Evolutionary conservation across 1,139 yeast genomes (phyloP).

Genomic region (Scheffersomyces segobiensis): DNA sequence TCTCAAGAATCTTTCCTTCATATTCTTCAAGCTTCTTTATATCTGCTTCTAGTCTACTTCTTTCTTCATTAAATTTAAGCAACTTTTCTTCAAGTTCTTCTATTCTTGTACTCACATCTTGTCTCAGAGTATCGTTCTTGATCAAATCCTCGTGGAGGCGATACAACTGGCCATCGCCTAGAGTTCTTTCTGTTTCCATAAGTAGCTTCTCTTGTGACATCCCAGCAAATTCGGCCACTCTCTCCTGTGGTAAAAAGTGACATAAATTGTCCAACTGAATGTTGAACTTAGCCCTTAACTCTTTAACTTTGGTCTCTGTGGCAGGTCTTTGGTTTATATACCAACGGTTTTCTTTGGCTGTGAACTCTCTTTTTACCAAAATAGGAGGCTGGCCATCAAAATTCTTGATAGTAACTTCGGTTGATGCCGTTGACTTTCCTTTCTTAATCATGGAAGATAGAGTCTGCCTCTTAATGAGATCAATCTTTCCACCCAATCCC

Average conservation of each 20-base stretch:
- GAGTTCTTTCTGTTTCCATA: conserved; percentile 78
- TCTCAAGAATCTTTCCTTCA: conserved; percentile 41
- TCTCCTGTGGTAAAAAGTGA: conserved; percentile 92
- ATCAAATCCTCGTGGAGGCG: conserved; percentile 60
- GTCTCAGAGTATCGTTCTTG: conserved; percentile 45
- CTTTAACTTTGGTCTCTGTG: conserved; percentile 48
- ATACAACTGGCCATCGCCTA: conserved; percentile 62
- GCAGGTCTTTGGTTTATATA: conserved; percentile 46
- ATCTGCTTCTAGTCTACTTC: conserved; percentile 33
- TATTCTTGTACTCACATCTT: conserved; percentile 25
- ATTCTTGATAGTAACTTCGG: conserved; percentile 68
- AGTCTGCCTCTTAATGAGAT: conserved; percentile 76
- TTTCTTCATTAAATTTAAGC: conserved; percentile 30
- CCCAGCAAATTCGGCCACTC: conserved; percentile 91
- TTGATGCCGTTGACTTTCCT: conserved; percentile 56
- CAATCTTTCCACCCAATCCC: conserved; percentile 83
- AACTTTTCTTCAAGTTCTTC: conserved; percentile 30
- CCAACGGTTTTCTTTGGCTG: conserved; percentile 60
- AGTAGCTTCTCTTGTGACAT: conserved; percentile 74
- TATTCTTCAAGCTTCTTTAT: conserved; percentile 41
- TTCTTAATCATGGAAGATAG: conserved; percentile 75
- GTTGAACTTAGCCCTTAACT: conserved; percentile 51
- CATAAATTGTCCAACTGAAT: conserved; percentile 91
- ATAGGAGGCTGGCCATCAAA: conserved; percentile 24
- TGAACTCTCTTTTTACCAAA: conserved; percentile 39